Evolutionary conservation across 345 rosid genomes (phyloP), one percentile per base, ranked within the genome.

Genomic region (Aquilaria sinensis): DNA sequence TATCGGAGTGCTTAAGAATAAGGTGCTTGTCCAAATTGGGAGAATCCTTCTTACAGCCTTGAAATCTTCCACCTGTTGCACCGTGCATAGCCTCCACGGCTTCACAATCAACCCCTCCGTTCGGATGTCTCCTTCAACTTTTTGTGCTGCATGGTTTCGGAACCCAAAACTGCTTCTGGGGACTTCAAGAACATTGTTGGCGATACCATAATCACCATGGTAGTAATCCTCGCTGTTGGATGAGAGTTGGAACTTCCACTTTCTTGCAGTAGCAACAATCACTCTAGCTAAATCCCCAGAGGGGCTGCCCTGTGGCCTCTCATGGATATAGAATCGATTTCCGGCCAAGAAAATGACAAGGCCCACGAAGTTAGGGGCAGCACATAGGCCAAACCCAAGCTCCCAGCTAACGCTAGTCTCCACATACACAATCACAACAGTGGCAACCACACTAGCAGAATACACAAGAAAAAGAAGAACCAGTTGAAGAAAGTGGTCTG

Each of bases 21-120:
- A 49, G 16, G 63, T 29, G 2, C 63, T 34, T 43, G 81, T 58
- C 78, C 80, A 78, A 16, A 74, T 29, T 23, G 85, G 88, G 41
- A 68, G 48, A 7, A 75, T 67, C 50, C 57, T 76, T 37, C 78
- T 31, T 8, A 83, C 51, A 8, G 65, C 49, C 63, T 83, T 83
- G 32, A 81, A 68, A 67, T 80, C 78, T 66, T 83, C 88, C 41
- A 76, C 85, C 45, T 81, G 78, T 62, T 78, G 77, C 48, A 78
- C 72, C 0, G 77, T 57, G 69, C 85, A 78, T 37, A 83, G 65
- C 11, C 77, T 78, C 84, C 86, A 81, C 12, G 71, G 75, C 23
- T 54, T 76, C 31, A 73, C 59, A 12, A 67, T 65, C n/a, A 73
- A 64, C 49, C 75, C 78, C 31, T 75, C 75, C 9, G 77, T 6